Percentiles rank a stretch among this genome's conserved stretches.
These are phyloP conservation scores for Emergomyces pasteurianus DNA, from an alignment of 2,329 filamentous ascomycete species.

Conservation along the genomic window DNA sequence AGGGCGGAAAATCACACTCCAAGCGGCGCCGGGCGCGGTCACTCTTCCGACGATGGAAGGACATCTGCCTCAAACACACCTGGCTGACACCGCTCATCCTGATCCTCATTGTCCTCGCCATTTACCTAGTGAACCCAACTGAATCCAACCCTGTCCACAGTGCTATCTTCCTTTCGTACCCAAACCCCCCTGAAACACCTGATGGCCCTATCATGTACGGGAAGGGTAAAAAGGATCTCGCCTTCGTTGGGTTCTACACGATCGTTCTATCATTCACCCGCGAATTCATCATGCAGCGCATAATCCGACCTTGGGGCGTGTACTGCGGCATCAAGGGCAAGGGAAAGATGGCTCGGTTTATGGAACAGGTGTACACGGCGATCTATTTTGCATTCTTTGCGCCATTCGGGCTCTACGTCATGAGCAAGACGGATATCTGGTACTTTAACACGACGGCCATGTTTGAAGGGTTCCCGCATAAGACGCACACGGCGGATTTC, in stretches of 20 bases:
- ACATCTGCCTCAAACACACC: slow-evolving; percentile 39
- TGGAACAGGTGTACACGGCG: slow-evolving; percentile 93
- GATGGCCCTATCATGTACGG: slow-evolving; percentile 57
- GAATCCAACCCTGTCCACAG: slow-evolving; percentile 65
- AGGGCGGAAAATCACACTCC: slow-evolving; percentile 24
- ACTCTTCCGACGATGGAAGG: slow-evolving; percentile 32
- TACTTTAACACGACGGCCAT: slow-evolving; percentile 87
- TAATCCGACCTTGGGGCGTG: slow-evolving; percentile 65
- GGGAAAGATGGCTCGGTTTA: slow-evolving; percentile 78
- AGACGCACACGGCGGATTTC: slow-evolving; percentile 65
- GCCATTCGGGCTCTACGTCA: slow-evolving; percentile 77
- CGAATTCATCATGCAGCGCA: slow-evolving; percentile 89
- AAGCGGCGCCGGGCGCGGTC: slow-evolving; percentile 35
- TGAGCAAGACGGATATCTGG: slow-evolving; percentile 85
- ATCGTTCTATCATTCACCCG: slow-evolving; percentile 84
- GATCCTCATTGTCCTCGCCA: slow-evolving; percentile 48
- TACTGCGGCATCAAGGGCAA: slow-evolving; percentile 56
- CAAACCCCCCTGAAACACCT: slow-evolving; percentile 44
- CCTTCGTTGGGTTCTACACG: slow-evolving; percentile 81
- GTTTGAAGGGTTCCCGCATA: slow-evolving; percentile 81
- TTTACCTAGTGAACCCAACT: slow-evolving; percentile 65
- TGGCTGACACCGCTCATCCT: slow-evolving; percentile 60
- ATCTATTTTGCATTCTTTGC: slow-evolving; percentile 78
- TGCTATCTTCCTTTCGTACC: slow-evolving; percentile 86
- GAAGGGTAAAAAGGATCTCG: slow-evolving; percentile 77